Percentiles rank a stretch among this genome's conserved stretches.
These are phyloP conservation scores for Aureobasidium sp. DNA, from an alignment of 2,329 filamentous ascomycete genomes.

Conservation along the genomic window DNA sequence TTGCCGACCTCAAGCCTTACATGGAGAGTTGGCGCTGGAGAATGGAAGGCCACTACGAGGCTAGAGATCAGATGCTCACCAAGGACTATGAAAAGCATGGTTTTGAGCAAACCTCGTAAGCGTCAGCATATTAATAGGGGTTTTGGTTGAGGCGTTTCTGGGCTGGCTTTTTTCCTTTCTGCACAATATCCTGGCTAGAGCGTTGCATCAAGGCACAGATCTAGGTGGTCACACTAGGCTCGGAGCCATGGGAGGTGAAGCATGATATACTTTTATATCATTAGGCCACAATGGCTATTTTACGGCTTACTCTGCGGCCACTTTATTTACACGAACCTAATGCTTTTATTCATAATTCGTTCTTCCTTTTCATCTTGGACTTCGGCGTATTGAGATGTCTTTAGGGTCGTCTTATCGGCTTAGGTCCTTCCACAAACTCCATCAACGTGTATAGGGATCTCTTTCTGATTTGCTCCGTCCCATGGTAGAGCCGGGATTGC, in stretches of 20 bases:
- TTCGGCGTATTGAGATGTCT: not conserved
- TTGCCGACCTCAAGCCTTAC: conserved; percentile 28
- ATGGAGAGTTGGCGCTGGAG: conserved; percentile 28
- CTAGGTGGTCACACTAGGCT: not conserved
- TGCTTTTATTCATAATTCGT: conserved; percentile 1
- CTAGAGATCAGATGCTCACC: conserved; percentile 21
- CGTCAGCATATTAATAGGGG: not conserved
- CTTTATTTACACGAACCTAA: not conserved
- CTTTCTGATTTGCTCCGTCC: not conserved
- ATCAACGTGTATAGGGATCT: not conserved
- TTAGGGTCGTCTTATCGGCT: not conserved
- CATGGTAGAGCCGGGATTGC: not conserved
- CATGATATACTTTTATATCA: not conserved
- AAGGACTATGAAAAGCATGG: conserved; percentile 9
- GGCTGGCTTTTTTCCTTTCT: not conserved
- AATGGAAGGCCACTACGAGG: conserved; percentile 33
- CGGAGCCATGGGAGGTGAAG: not conserved
- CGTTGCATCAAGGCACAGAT: not conserved
- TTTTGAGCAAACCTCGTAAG: not conserved
- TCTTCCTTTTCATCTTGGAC: not conserved
- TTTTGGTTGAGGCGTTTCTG: not conserved
- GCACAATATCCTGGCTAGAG: not conserved
- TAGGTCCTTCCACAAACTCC: not conserved
- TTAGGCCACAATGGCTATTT: not conserved
- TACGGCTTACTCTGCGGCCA: not conserved